Evolutionary conservation across 148 eudicot genomes (phyloP), one percentile per base, ranked within the genome.

Genomic region (Arctostaphylos glauca): DNA sequence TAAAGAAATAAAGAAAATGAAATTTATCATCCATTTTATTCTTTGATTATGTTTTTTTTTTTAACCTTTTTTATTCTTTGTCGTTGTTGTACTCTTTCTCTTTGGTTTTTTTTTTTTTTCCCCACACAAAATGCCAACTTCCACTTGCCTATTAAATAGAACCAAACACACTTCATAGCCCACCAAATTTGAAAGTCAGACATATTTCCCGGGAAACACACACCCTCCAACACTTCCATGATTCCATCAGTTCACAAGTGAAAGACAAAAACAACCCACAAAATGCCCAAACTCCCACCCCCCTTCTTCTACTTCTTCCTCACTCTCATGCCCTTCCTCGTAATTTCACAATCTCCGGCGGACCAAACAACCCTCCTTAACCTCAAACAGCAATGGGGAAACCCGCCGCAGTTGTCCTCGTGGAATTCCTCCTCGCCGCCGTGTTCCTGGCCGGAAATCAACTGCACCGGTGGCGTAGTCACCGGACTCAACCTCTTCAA

Each of bases 401-500:
- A 89, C 70, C 95, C 90, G 43, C 66, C 84, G 0, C 53, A 85
- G 38, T 79, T 90, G 18, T 23, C 82, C 16, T 62, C 88, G 18
- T 96, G 99, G 99, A 84, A 79, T 77, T 3, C 87, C 64, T 75
- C 93, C 53, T 87, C 88, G 23, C 78, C 91, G 0, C 92, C 88
- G 31, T 96, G 99, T 74, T 68, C 44, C 6, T 96, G 98, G 98
- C 85, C 74, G 18, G 97, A 89, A 46, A 85, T 96, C 72, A 18
- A 5, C 3, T 93, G 99, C 89, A n/a, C 56, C 53, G 66, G 5
- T 76, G 85, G 83, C 78, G 19, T 82, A 9, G 91, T 93, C 87
- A 88, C 92, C 55, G 90, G 84, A 18, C 59, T 91, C 64, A 6
- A 12, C 38, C 82, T 92, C 59, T n/a, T 0, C 0, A 67, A 78